A percentile compares a stretch with the other conserved stretches of the same genome.
These are phyloP conservation scores for Calonectria multiphialidica DNA, from an alignment of 2,329 filamentous ascomycete genomes.

Conservation along the genomic window DNA sequence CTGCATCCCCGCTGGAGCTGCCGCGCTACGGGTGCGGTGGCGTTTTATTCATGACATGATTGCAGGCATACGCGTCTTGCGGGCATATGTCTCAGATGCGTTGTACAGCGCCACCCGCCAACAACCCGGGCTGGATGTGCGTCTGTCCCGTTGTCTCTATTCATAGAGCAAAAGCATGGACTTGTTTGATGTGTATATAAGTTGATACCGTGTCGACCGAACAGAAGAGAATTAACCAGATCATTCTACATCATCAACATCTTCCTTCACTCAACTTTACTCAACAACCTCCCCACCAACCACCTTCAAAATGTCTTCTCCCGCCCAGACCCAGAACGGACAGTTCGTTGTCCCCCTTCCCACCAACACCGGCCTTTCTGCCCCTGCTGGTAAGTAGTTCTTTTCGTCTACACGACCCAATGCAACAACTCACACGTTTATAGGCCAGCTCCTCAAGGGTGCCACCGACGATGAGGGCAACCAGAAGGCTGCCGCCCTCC, in stretches of 20 bases:
- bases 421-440: background rate
- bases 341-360: slow-evolving; percentile 42
- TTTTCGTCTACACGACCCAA: background rate
- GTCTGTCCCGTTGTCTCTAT: no score
- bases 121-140: no score
- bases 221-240: background rate
- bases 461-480: slow-evolving; percentile 68
- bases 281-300: background rate
- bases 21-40: no score
- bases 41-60: no score
- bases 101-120: no score
- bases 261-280: background rate
- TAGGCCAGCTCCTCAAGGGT: slow-evolving; percentile 67
- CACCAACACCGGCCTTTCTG: slow-evolving; percentile 50
- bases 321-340: slow-evolving; percentile 27
- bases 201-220: background rate
- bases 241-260: background rate
- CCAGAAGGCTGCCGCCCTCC: slow-evolving; percentile 67
- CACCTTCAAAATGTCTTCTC: slow-evolving; percentile 1
- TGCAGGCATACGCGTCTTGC: no score
- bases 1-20: no score
- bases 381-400: slow-evolving; percentile 43
- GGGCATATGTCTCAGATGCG: no score
- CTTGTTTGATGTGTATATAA: background rate
- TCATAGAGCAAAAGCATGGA: no score